Evolutionary conservation across 805 yeast genomes (phyloP).

Genomic region (Saccharomycopsis amapae): DNA sequence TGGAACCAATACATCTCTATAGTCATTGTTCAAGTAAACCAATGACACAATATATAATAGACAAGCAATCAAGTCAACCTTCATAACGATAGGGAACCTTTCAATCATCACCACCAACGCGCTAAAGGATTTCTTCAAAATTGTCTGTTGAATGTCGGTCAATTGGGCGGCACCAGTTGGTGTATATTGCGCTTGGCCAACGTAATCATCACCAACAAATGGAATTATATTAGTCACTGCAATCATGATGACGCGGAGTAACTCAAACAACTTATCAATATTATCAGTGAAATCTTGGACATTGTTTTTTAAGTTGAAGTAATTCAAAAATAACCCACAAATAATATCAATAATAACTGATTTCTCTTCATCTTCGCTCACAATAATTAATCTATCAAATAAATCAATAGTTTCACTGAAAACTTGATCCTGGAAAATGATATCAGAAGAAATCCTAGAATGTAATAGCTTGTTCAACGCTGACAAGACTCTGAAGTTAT

Average conservation of each 20-base stretch:
- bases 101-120: slow-evolving; percentile 56
- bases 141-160: slow-evolving; percentile 30
- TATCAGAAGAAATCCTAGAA: slow-evolving; percentile 47
- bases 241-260: slow-evolving; percentile 60
- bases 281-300: slow-evolving; percentile 43
- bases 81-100: slow-evolving; percentile 60
- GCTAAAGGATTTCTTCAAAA: slow-evolving; percentile 43
- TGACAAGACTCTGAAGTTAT: slow-evolving; percentile 32
- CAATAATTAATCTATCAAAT: slow-evolving; percentile 61
- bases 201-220: slow-evolving; percentile 42
- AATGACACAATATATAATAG: slow-evolving; percentile 54
- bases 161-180: slow-evolving; percentile 16
- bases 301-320: slow-evolving; percentile 29
- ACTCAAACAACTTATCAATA: slow-evolving; percentile 77
- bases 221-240: slow-evolving; percentile 58
- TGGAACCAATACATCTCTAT: slow-evolving; percentile 40
- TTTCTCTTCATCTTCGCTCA: slow-evolving; percentile 47
- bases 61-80: slow-evolving; percentile 65
- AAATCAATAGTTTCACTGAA: slow-evolving; percentile 72
- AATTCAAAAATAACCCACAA: slow-evolving; percentile 43
- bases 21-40: slow-evolving; percentile 38
- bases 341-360: slow-evolving; percentile 47
- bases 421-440: slow-evolving; percentile 58
- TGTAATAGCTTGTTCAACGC: slow-evolving; percentile 53
- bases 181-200: slow-evolving; percentile 21